Conservation (phyloP, 768 basidiomycete genomes). For the Agrocybe praecox region DNA sequence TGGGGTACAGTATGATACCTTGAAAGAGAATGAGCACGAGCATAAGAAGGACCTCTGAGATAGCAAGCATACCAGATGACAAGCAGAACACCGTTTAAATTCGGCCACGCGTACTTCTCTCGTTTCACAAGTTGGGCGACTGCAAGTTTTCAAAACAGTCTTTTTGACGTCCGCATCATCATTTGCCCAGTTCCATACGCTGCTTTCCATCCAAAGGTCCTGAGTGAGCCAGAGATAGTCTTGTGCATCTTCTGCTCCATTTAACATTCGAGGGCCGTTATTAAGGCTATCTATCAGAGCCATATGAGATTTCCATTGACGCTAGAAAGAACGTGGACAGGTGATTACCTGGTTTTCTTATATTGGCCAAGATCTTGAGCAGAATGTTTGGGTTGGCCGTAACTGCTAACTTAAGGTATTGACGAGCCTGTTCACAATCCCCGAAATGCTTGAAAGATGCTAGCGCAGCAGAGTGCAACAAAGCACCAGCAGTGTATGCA, state of each 20-base stretch:
- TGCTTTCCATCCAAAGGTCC: constrained; percentile 43
- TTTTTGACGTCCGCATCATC: constrained; percentile 3
- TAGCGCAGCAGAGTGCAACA: constrained; percentile 43
- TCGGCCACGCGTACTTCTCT: constrained; percentile 28
- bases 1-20: background rate
- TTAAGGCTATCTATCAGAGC: constrained; percentile 28
- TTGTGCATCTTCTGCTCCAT: constrained; percentile 47
- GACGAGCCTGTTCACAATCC: constrained; percentile 37
- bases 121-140: constrained; percentile 1
- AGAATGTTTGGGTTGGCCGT: constrained; percentile 35
- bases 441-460: constrained; percentile 45
- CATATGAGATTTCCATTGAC: background rate
- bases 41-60: no score
- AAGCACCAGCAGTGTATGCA: constrained; percentile 2
- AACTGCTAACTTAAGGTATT: constrained; percentile 40
- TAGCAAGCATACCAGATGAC: constrained; percentile 23
- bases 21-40: background rate
- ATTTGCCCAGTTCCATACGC: constrained; percentile 8
- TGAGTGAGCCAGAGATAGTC: constrained; percentile 49
- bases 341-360: constrained; percentile 35
- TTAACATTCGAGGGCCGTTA: constrained; percentile 25
- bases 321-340: background rate
- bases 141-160: constrained; percentile 4
- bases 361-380: constrained; percentile 39
- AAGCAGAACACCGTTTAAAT: constrained; percentile 43